A percentile compares a stretch with the other conserved stretches of the same genome.
These are phyloP conservation scores for Raddia distichophylla DNA, from an alignment of 176 grass and related monocot genomes.

Conservation along the genomic window DNA sequence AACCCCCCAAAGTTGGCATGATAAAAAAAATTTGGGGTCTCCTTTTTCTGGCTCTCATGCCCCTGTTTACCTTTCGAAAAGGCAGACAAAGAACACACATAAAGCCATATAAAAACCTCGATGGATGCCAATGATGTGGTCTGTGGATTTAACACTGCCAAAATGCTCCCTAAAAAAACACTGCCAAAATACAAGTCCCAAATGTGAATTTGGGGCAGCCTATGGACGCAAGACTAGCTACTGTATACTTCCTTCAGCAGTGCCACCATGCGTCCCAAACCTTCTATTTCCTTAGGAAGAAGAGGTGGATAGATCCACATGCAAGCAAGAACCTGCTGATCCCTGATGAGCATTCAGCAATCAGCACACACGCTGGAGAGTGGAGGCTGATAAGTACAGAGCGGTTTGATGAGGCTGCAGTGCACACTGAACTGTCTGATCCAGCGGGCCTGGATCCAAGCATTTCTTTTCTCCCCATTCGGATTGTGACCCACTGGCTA, in stretches of 20 bases:
- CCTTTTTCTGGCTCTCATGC: background rate
- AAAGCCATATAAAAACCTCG: background rate
- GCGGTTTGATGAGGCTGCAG: conserved; percentile 18
- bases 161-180: too few species aligned
- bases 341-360: background rate
- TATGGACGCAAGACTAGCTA: too few species aligned
- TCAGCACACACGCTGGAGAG: conserved; percentile 6
- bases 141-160: background rate
- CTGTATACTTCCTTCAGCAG: too few species aligned
- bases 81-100: conserved; percentile 18
- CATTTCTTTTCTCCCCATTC: background rate
- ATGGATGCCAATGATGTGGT: background rate
- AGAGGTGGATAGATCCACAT: conserved; percentile 16
- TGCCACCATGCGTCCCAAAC: background rate
- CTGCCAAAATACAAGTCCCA: background rate
- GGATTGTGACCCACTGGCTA: conserved; percentile 4
- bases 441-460: conserved; percentile 22
- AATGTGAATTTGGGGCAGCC: background rate
- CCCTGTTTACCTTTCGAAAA: conserved; percentile 31
- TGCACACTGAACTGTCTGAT: background rate
- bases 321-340: conserved; percentile 26
- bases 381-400: background rate
- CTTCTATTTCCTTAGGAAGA: background rate
- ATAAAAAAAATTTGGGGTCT: background rate
- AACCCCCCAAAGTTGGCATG: conserved; percentile 13